Evolutionary conservation across 192 early-diverging fungal species (phyloP), one percentile per base, ranked within the genome.

Genomic region (Backusella morwellensis): DNA sequence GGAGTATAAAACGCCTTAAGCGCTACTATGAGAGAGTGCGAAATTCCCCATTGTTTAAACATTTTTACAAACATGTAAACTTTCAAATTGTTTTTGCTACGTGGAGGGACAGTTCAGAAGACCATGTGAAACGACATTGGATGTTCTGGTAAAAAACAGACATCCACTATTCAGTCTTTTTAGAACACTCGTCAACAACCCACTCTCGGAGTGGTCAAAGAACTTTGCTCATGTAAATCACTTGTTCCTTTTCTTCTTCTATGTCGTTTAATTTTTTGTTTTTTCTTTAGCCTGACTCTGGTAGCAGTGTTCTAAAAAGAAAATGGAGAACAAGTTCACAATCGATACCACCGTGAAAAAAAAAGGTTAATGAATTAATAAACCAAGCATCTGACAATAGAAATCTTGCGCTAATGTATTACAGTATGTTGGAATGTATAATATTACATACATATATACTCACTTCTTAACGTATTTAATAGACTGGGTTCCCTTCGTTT

Each of bases 101-200:
- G 2, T 32, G 54, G 94, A 99, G 78, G 97, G 97, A 44, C 81
- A 77, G 7, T 85, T 90, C 75, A 84, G 88, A 17, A 82, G 86
- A 56, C 81, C 91, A 4, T 98, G 95, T 81, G 92, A 97, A 81
- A 81, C 88, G 47, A 91, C 95, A 1, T 73, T 98, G 32, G 68
- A 82, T 1, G 88, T 98, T 4, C 82, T 99, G 52, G 88, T 93
- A 41, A 88, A 88, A 32, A 92, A 98, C 78, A 85, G 86, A 5
- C 93, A 96, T n/a, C 89, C 92, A 6, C 86, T 99, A 29, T 88
- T 95, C 75, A 91, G 94, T 63, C 93, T 99, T 11, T 85, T 99
- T 32, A 94, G 97, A 83, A 94, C 96, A 1, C 95, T 97, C 74
- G 68, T 95, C 15, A 93, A 96, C 75, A 95, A 97, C 72, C 96